These are phyloP conservation scores for Xylariaceae sp. DNA, from an alignment of 2,329 filamentous ascomycete genomes.

Conservation along the genomic window DNA sequence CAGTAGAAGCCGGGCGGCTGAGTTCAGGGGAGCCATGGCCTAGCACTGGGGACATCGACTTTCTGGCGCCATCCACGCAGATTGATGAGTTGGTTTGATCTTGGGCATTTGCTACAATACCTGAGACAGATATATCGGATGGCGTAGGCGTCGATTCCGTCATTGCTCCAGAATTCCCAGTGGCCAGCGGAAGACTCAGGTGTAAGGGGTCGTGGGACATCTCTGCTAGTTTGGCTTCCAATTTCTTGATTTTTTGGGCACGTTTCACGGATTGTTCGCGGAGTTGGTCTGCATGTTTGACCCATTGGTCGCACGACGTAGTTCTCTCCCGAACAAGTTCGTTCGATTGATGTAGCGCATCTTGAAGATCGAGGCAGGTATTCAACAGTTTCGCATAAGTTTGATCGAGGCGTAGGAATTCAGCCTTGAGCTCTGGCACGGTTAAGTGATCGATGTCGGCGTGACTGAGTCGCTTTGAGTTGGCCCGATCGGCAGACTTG, in stretches of 20 bases:
- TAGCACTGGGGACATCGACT: background rate
- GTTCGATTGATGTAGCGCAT: constrained; percentile 27
- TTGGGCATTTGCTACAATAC: background rate
- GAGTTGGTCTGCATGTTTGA: constrained; percentile 39
- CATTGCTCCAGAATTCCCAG: constrained; percentile 4
- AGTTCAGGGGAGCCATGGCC: background rate
- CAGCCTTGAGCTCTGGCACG: constrained; percentile 26
- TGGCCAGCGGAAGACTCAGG: constrained; percentile 25
- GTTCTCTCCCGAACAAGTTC: constrained; percentile 40
- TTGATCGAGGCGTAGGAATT: constrained; percentile 36
- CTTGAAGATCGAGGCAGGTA: constrained; percentile 24
- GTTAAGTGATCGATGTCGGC: constrained; percentile 19
- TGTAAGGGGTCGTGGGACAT: constrained; percentile 14
- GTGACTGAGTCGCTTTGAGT: constrained; percentile 13
- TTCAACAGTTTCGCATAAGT: constrained; percentile 38
- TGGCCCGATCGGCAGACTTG: constrained; percentile 24
- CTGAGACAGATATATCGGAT: background rate
- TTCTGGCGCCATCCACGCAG: background rate
- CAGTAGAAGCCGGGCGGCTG: background rate
- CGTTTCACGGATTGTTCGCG: constrained; percentile 31
- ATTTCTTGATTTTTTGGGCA: constrained; percentile 36
- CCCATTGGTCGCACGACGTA: constrained; percentile 42
- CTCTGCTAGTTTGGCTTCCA: constrained; percentile 37
- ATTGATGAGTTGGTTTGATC: background rate
- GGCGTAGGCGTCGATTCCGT: constrained; percentile 1